Percentiles rank a stretch among this genome's conserved stretches.
Evolutionary conservation across 768 basidiomycete genomes (phyloP).

Genomic region (Tylopilus plumbeoviolaceoides): DNA sequence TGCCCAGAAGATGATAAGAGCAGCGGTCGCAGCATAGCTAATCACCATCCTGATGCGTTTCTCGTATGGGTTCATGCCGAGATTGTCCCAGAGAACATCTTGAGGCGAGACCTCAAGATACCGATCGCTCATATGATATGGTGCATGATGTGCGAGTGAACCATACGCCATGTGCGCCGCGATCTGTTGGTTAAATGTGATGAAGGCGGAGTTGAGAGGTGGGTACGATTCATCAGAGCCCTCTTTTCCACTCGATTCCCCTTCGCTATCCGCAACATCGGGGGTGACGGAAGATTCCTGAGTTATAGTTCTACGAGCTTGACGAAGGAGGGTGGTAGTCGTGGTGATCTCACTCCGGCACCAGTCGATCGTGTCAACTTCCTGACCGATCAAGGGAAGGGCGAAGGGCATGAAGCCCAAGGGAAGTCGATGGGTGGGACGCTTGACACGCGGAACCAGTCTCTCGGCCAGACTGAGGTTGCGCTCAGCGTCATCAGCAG

Average conservation of each 20-base stretch:
- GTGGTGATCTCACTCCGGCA: constrained; percentile 65
- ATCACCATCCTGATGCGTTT: constrained; percentile 59
- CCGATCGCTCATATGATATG: constrained; percentile 73
- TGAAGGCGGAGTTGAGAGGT: constrained; percentile 69
- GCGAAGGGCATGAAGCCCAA: constrained; percentile 49
- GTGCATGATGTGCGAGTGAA: constrained; percentile 71
- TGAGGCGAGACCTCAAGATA: constrained; percentile 81
- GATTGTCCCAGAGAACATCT: constrained; percentile 91
- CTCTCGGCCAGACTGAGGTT: constrained; percentile 38
- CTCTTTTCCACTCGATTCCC: constrained; percentile 8
- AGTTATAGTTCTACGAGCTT: constrained; percentile 36
- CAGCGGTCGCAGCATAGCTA: constrained; percentile 74
- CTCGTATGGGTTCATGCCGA: constrained; percentile 88
- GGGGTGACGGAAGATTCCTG: constrained; percentile 19
- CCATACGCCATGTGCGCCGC: constrained; percentile 87
- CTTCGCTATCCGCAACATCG: constrained; percentile 19
- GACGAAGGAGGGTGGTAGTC: constrained; percentile 50
- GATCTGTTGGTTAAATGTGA: constrained; percentile 90
- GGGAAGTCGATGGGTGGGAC: constrained; percentile 76
- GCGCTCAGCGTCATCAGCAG: constrained; percentile 27
- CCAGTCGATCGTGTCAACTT: constrained; percentile 95
- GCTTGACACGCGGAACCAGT: constrained; percentile 64
- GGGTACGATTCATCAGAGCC: constrained; percentile 42
- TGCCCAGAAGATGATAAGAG: constrained; percentile 82
- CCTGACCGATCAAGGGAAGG: constrained; percentile 69